Evolutionary conservation across 2,329 filamentous ascomycete genomes (phyloP).

Genomic region (Penicillium sclerotigenum): DNA sequence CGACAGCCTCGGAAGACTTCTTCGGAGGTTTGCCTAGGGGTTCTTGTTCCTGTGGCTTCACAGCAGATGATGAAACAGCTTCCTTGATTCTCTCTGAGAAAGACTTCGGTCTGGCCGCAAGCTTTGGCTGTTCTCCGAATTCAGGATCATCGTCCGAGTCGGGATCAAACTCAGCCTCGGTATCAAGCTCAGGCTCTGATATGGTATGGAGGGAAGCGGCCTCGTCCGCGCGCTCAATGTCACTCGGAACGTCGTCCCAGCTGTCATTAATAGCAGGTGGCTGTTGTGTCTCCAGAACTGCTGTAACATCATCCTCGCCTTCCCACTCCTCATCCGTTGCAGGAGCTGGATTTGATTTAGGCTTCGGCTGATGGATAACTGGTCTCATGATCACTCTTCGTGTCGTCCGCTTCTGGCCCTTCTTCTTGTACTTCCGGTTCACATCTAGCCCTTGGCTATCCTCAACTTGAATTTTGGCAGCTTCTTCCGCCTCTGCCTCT

Average conservation of each 20-base stretch:
- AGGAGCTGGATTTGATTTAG: slow-evolving; percentile 22
- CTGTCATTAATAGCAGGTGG: slow-evolving; percentile 9
- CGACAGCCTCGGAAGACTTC: slow-evolving; percentile 11
- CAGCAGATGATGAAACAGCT: slow-evolving; percentile 28
- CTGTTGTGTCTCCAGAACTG: slow-evolving; percentile 32
- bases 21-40: slow-evolving; percentile 2
- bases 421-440: slow-evolving; percentile 44
- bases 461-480: slow-evolving; percentile 30
- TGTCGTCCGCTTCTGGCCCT: slow-evolving; percentile 50
- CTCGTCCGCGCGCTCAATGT: slow-evolving; percentile 11
- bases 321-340: slow-evolving; percentile 17
- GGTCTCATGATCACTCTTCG: slow-evolving; percentile 45
- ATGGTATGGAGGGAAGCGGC: slow-evolving; percentile 28
- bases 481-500: slow-evolving; percentile 30
- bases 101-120: slow-evolving; percentile 26
- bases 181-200: slow-evolving; percentile 29
- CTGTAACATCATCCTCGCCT: slow-evolving; percentile 30
- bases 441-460: slow-evolving; percentile 35
- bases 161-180: slow-evolving; percentile 15
- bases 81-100: slow-evolving; percentile 40
- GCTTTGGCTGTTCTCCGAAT: slow-evolving; percentile 23
- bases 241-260: slow-evolving; percentile 10
- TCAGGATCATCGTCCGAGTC: slow-evolving; percentile 32
- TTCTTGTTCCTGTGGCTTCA: slow-evolving; percentile 14
- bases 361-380: slow-evolving; percentile 31